A percentile compares a stretch with the other conserved stretches of the same genome.
Conservation (phyloP, 805 yeast species). For the Myxozyma neotropica region DNA sequence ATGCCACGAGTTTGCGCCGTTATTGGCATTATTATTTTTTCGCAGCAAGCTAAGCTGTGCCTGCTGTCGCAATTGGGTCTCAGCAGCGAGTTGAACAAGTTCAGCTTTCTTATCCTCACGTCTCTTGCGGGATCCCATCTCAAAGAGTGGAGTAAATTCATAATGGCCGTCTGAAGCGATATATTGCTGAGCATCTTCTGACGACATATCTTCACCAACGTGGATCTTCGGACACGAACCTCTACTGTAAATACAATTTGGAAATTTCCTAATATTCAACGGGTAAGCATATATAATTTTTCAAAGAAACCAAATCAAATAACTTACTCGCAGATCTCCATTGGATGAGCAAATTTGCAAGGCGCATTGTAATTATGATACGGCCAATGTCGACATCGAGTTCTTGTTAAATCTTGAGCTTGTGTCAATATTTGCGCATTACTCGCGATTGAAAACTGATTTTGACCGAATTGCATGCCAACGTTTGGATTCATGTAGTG, state of each 20-base stretch:
- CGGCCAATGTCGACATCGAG: slow-evolving; percentile 44
- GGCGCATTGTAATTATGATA: slow-evolving; percentile 39
- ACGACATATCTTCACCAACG: slow-evolving; percentile 75
- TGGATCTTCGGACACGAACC: slow-evolving; percentile 85
- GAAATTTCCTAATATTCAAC: slow-evolving; percentile 47
- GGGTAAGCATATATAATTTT: background rate
- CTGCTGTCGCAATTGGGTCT: background rate
- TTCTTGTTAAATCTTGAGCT: background rate
- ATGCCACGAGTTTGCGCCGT: too few relatives aligned
- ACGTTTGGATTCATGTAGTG: background rate
- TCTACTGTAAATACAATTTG: slow-evolving; percentile 74
- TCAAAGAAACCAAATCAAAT: background rate
- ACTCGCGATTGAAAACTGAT: background rate
- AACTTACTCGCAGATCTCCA: slow-evolving; percentile 65
- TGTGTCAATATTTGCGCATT: background rate
- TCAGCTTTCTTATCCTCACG: background rate
- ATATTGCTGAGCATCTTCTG: slow-evolving; percentile 58
- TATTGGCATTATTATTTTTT: too few relatives aligned
- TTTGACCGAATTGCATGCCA: background rate
- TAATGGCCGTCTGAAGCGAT: slow-evolving; percentile 46
- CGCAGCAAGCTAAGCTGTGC: background rate
- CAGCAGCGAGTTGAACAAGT: background rate
- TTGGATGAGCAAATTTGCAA: slow-evolving; percentile 80
- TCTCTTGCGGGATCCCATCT: slow-evolving; percentile 15
- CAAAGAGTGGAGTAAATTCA: slow-evolving; percentile 17